Percentiles rank a stretch among this genome's conserved stretches.
Conservation (phyloP, 495 filamentous ascomycete genomes). For the Bombardia bombarda region DNA sequence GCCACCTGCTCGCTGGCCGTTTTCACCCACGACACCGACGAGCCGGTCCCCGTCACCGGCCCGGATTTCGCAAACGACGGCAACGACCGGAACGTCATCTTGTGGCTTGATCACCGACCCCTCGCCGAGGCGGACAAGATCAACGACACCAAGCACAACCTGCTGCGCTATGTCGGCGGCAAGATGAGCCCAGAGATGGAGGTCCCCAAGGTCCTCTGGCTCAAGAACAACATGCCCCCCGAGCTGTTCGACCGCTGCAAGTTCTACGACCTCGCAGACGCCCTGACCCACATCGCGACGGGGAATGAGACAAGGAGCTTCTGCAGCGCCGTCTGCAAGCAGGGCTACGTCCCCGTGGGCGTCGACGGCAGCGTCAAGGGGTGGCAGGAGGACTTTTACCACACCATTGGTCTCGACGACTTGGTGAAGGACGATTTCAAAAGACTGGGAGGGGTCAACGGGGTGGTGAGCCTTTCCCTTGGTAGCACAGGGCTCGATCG, state of each 20-base stretch:
- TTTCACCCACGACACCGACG: constrained; percentile 79
- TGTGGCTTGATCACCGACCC: constrained; percentile 91
- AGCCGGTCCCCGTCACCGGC: constrained; percentile 80
- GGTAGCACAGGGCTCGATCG: too few relatives aligned
- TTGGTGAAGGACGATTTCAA: constrained; percentile 78
- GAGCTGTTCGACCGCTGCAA: constrained; percentile 86
- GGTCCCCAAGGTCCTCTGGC: constrained; percentile 93
- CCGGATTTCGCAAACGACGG: constrained; percentile 72
- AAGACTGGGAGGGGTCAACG: constrained; percentile 86
- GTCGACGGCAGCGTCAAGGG: constrained; percentile 97
- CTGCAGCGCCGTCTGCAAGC: constrained; percentile 92
- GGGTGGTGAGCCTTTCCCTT: constrained; percentile 78
- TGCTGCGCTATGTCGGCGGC: constrained; percentile 93
- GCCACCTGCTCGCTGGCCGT: constrained; percentile 93
- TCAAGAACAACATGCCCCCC: constrained; percentile 96
- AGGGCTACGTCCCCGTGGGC: constrained; percentile 89
- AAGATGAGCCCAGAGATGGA: constrained; percentile 99
- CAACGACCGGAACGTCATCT: constrained; percentile 79
- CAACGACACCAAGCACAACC: constrained; percentile 83
- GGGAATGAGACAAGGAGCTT: constrained; percentile 86
- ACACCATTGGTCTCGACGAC: constrained; percentile 73
- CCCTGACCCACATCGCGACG: constrained; percentile 92
- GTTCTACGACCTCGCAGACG: constrained; percentile 91
- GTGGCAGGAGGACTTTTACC: constrained; percentile 92
- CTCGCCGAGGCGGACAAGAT: constrained; percentile 82